Evolutionary conservation across 2,329 filamentous ascomycete species (phyloP), one percentile per base, ranked within the genome.

Genomic region (Xylaria sp.): DNA sequence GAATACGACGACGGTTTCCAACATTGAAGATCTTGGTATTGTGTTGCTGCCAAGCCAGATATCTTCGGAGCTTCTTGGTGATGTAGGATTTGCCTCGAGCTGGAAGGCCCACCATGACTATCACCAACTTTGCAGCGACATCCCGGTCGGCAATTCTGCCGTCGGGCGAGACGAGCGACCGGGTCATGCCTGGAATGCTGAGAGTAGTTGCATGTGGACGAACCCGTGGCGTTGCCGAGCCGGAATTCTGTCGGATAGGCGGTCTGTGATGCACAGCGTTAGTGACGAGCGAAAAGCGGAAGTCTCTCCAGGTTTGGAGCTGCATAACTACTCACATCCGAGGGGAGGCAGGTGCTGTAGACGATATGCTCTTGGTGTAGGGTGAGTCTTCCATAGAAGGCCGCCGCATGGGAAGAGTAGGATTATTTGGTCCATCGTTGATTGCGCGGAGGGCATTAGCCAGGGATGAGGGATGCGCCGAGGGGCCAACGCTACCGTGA

Each of bases 11-110:
- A 77, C 94, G 88, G 81, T 97, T 95, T 69, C 96, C 96, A 46
- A 99, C 96, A 77, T 99, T 99, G 88, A 99, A 99, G 75, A 99
- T 98, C 74, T 88, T 89, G 13, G 94, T 96, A 77, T 97, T 93
- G 81, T 99, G 95, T 78, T 99, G 96, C 77, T 98, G 90, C 96
- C 96, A 99, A 59, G 97, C 95, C 60, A 99, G 84, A 79, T 98
- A 99, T 70, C 96, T 89, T 68, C 96, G 92, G 72, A 99, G 88
- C 84, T 99, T 99, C 85, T 98, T 98, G 70, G 96, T 98, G 77
- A 99, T 97, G 82, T 99, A 99, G 65, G 94, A 98, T 84, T 99
- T 99, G 79, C 96, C 96, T 76, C 96, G 88, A 10, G 96, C 96
- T 2, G 96, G 96, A 76, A 99, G 84, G 72, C 96, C 96, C 69